phyloP scores from a whole-genome alignment of 169 alveolate genomes.

The Perkinsus olseni region DNA sequence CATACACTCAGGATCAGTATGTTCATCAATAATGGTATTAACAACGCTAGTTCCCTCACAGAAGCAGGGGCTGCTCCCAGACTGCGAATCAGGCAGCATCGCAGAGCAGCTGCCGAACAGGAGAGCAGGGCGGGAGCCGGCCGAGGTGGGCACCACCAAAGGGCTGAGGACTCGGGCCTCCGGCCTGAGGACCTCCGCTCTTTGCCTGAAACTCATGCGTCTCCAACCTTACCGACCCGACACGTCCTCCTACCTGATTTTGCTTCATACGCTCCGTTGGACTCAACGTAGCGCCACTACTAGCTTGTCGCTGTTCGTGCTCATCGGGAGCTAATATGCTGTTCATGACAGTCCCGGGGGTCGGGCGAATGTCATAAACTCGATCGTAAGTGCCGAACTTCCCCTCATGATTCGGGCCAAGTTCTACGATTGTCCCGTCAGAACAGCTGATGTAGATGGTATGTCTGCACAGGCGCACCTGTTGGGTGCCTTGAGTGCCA shows the following conservation, averaged over 20 bases:
- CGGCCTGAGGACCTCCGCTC: neutral
- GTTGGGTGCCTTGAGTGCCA: neutral
- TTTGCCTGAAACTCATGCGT: neutral
- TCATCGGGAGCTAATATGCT: neutral
- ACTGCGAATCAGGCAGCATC: neutral
- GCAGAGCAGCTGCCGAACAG: neutral
- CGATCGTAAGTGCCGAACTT: neutral
- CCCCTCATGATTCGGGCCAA: neutral
- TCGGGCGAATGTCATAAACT: neutral
- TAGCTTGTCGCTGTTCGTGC: neutral
- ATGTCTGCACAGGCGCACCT: neutral
- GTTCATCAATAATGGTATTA: neutral
- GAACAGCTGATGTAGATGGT: neutral
- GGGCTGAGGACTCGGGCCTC: neutral
- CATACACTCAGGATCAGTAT: neutral
- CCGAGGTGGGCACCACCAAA: neutral
- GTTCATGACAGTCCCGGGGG: neutral
- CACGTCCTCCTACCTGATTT: no score
- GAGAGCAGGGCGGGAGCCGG: neutral
- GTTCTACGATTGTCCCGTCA: neutral
- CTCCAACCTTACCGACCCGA: no score
- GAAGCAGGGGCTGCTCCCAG: neutral
- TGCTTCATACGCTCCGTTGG: neutral
- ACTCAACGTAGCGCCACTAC: neutral
- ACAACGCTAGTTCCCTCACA: neutral